Percentiles rank a stretch among this genome's conserved stretches.
Conservation (phyloP, 2,329 filamentous ascomycete species). For the Leptoxyphium fumago region DNA sequence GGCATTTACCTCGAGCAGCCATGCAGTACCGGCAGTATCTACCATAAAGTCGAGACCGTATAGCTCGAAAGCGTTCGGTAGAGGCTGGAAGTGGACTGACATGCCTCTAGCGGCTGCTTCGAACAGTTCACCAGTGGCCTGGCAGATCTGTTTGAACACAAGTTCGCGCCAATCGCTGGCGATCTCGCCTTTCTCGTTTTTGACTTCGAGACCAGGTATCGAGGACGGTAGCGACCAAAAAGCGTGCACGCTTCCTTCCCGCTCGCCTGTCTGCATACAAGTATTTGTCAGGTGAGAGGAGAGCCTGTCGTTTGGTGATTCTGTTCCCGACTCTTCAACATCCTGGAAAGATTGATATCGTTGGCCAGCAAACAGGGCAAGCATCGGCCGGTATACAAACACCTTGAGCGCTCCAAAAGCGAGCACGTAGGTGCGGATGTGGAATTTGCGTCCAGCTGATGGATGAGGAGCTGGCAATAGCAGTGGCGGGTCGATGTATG, state of each 20-base stretch:
- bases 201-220: constrained; percentile 10
- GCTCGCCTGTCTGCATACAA: constrained; percentile 54
- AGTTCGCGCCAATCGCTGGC: constrained; percentile 35
- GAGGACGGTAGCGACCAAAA: constrained; percentile 54
- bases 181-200: constrained; percentile 6
- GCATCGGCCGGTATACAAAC: constrained; percentile 80
- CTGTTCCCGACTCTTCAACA: constrained; percentile 5
- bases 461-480: constrained; percentile 40
- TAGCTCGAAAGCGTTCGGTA: constrained; percentile 80
- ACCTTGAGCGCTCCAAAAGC: constrained; percentile 64
- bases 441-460: constrained; percentile 62
- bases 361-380: constrained; percentile 75
- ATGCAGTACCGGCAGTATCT: constrained; percentile 47
- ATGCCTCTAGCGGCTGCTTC: constrained; percentile 73
- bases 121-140: constrained; percentile 62
- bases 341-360: constrained; percentile 53
- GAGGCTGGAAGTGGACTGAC: constrained; percentile 79
- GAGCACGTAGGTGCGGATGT: constrained; percentile 83
- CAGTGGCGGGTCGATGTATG: constrained; percentile 82
- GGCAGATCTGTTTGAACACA: constrained; percentile 63
- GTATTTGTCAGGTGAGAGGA: constrained; percentile 85
- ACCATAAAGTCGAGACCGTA: constrained; percentile 88
- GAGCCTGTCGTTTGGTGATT: constrained; percentile 37
- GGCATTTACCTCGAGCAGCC: constrained; percentile 83
- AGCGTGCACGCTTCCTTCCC: constrained; percentile 51